These are phyloP conservation scores for Coemansia sp. DNA, from an alignment of 371 early-diverging fungal species.

Conservation along the genomic window DNA sequence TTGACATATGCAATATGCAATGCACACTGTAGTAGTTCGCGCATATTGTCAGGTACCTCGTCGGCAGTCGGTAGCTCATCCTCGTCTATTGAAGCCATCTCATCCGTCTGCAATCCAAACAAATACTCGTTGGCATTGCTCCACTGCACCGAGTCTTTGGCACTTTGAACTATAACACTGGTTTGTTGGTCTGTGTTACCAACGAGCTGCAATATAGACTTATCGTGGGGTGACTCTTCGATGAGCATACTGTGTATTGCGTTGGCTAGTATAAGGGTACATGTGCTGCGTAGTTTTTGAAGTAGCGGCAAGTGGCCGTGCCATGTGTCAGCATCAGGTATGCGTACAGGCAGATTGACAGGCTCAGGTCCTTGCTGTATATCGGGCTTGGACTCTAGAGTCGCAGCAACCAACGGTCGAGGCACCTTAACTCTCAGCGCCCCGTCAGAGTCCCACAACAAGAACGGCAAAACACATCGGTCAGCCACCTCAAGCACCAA, in stretches of 20 bases:
- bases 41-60: constrained; percentile 32
- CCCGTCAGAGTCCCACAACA: constrained; percentile 2
- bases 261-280: constrained; percentile 1
- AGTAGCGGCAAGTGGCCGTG: constrained; percentile 3
- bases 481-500: constrained; percentile 7
- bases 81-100: background rate
- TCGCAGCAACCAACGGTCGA: background rate
- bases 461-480: background rate
- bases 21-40: constrained; percentile 15
- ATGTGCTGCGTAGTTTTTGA: background rate
- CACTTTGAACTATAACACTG: background rate
- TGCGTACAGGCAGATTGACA: background rate
- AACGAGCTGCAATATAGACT: background rate
- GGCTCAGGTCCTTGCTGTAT: background rate
- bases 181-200: background rate
- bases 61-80: constrained; percentile 22
- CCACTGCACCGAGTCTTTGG: constrained; percentile 12
- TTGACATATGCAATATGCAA: constrained; percentile 6
- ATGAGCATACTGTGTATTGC: background rate
- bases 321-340: constrained; percentile 19
- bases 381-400: background rate
- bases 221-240: background rate
- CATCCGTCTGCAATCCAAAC: constrained; percentile 3
- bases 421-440: background rate
- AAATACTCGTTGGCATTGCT: constrained; percentile 8